A percentile compares a stretch with the other conserved stretches of the same genome.
Evolutionary conservation across 78 protist genomes (phyloP).

Genomic region (Capsaspora owczarzaki): DNA sequence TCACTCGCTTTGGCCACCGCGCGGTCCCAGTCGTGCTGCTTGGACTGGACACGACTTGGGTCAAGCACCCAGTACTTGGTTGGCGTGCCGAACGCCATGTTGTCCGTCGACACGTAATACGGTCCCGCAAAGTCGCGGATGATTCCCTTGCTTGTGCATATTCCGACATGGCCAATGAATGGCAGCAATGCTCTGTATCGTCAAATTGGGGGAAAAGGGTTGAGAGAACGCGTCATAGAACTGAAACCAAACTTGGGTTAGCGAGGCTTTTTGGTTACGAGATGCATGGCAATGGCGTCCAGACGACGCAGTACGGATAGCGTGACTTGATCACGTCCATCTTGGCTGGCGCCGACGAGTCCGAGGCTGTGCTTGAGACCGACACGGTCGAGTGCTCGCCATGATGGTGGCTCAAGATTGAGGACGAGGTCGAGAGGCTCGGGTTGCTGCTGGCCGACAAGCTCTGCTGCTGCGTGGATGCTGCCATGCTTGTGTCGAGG

Average conservation of each 20-base stretch:
- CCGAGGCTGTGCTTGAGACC: too few relatives aligned
- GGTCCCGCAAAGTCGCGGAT: conserved; percentile 54
- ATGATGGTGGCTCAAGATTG: too few relatives aligned
- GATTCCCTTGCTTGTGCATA: conserved; percentile 19
- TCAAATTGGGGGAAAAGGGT: background rate
- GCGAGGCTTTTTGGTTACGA: background rate
- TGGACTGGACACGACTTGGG: background rate
- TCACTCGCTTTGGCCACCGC: background rate
- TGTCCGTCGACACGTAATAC: conserved; percentile 8
- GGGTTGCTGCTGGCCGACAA: too few relatives aligned
- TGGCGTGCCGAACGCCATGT: conserved; percentile 33
- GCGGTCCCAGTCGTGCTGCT: background rate
- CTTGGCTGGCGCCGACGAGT: too few relatives aligned
- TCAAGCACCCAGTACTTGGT: conserved; percentile 6
- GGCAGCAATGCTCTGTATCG: conserved; percentile 37
- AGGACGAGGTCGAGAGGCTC: too few relatives aligned
- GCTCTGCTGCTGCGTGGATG: too few relatives aligned
- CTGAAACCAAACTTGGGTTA: background rate
- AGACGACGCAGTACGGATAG: conserved; percentile 46
- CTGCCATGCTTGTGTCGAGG: too few relatives aligned
- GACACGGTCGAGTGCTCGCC: too few relatives aligned
- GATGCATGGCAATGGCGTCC: conserved; percentile 45
- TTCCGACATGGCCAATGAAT: conserved; percentile 53
- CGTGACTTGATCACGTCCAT: background rate
- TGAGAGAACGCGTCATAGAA: background rate